phyloP scores from a whole-genome alignment of 805 yeast species.

The Candida railenensis region DNA sequence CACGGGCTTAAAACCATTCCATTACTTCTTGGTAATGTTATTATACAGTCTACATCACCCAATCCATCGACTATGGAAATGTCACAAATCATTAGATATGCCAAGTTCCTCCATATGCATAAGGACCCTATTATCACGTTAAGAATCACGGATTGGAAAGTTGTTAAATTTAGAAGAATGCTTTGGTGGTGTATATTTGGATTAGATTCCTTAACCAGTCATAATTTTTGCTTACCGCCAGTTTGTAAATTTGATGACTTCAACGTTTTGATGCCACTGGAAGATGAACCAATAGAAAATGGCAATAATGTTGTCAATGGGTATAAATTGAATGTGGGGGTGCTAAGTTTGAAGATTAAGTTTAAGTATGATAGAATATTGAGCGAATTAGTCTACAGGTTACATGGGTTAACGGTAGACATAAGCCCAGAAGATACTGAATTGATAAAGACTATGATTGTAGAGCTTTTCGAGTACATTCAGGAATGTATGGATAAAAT shows the following conservation, averaged over 20 bases:
- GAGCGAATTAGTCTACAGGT: conserved; percentile 51
- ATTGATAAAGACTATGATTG: conserved; percentile 46
- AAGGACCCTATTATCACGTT: conserved; percentile 60
- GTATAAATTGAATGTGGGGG: conserved; percentile 38
- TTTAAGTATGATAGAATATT: conserved; percentile 51
- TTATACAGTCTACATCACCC: conserved; percentile 52
- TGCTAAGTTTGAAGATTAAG: conserved; percentile 52
- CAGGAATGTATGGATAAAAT: conserved; percentile 46
- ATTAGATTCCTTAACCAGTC: conserved; percentile 55
- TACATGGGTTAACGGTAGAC: conserved; percentile 45
- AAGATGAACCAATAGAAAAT: conserved; percentile 34
- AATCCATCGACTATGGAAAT: conserved; percentile 56
- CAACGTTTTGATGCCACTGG: conserved; percentile 57
- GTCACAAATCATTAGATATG: conserved; percentile 55
- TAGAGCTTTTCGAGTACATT: conserved; percentile 49
- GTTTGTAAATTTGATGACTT: conserved; percentile 51
- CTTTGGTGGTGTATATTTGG: conserved; percentile 71
- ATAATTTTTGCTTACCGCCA: conserved; percentile 56
- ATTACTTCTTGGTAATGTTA: conserved; percentile 46
- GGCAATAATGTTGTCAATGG: conserved; percentile 27
- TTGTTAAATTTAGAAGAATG: conserved; percentile 52
- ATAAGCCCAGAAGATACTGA: conserved; percentile 43
- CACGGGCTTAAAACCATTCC: conserved; percentile 44
- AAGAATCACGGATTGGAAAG: conserved; percentile 45
- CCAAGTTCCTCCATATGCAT: conserved; percentile 54